Percentiles rank a stretch among this genome's conserved stretches.
Conservation (phyloP, 108 stramenopile genomes). For the Stephanodiscus minutulus region DNA sequence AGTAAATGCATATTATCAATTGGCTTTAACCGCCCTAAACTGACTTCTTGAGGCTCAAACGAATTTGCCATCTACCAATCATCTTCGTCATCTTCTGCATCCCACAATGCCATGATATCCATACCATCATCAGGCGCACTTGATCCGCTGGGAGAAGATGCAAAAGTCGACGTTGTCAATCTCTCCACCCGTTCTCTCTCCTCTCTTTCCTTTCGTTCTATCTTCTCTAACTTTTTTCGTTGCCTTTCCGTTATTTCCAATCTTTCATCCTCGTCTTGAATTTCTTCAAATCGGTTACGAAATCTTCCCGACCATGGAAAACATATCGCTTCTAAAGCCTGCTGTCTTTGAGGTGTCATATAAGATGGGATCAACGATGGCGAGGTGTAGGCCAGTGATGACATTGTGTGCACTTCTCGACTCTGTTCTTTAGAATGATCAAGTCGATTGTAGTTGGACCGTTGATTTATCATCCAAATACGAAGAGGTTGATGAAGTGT, state of each 20-base stretch:
- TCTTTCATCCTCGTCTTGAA: constrained; percentile 25
- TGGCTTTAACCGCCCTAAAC: no score
- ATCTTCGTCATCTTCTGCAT: constrained; percentile 42
- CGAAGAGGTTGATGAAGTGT: constrained; percentile 34
- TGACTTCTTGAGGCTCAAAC: no score
- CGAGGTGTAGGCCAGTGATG: constrained; percentile 1
- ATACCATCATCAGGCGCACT: constrained; percentile 5
- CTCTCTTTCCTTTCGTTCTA: constrained; percentile 21
- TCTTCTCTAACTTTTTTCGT: constrained; percentile 13
- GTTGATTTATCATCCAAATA: constrained; percentile 50
- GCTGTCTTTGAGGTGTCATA: constrained; percentile 40
- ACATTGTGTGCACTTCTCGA: background rate
- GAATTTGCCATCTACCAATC: background rate
- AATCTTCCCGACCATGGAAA: constrained; percentile 50
- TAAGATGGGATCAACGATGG: constrained; percentile 25
- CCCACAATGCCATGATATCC: constrained; percentile 50
- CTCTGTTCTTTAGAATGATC: constrained; percentile 10
- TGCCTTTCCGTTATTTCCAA: constrained; percentile 16
- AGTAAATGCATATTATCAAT: no score
- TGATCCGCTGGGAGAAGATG: background rate
- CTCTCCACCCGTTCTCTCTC: constrained; percentile 27
- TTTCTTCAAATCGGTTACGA: constrained; percentile 37
- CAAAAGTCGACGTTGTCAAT: constrained; percentile 17
- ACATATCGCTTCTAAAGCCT: constrained; percentile 40
- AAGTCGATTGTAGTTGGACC: constrained; percentile 44